Conservation (phyloP, 495 filamentous ascomycete genomes). For the Collariella sp. region DNA sequence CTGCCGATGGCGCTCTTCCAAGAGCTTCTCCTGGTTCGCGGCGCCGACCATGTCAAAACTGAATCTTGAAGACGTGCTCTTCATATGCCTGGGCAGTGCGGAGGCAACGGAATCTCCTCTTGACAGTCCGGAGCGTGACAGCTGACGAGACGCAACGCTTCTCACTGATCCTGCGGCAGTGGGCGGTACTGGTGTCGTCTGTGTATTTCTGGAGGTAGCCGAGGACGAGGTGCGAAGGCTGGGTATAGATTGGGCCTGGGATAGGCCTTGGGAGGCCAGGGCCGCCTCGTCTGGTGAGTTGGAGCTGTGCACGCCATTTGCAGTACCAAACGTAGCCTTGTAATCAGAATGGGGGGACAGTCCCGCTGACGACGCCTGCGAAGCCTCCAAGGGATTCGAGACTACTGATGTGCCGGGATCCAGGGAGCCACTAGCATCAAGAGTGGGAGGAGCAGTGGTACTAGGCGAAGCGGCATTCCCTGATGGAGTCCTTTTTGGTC, state of each 20-base stretch:
- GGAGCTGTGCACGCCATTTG: too few species aligned
- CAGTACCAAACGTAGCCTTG: too few species aligned
- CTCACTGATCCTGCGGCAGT: slow-evolving; percentile 21
- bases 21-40: slow-evolving; percentile 65
- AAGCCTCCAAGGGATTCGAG: too few species aligned
- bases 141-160: slow-evolving; percentile 24
- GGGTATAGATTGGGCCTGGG: slow-evolving; percentile 25
- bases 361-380: too few species aligned
- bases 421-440: too few species aligned
- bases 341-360: too few species aligned
- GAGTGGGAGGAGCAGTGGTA: too few species aligned
- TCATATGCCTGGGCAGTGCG: slow-evolving; percentile 63
- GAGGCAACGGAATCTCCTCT: slow-evolving; percentile 37
- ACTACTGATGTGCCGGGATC: too few species aligned
- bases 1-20: slow-evolving; percentile 79
- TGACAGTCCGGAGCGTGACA: slow-evolving; percentile 35
- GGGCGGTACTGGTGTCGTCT: slow-evolving; percentile 9
- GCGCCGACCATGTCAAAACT: slow-evolving; percentile 91
- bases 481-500: slow-evolving; percentile 48
- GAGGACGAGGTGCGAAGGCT: slow-evolving; percentile 26
- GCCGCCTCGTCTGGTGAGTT: slow-evolving; percentile 10
- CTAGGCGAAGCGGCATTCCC: not conserved
- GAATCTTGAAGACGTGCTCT: slow-evolving; percentile 79
- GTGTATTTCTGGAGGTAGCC: slow-evolving; percentile 24
- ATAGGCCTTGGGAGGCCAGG: slow-evolving; percentile 29